Evolutionary conservation across 1,139 yeast species (phyloP).

Genomic region (Lodderomyces oxycetoniae): DNA sequence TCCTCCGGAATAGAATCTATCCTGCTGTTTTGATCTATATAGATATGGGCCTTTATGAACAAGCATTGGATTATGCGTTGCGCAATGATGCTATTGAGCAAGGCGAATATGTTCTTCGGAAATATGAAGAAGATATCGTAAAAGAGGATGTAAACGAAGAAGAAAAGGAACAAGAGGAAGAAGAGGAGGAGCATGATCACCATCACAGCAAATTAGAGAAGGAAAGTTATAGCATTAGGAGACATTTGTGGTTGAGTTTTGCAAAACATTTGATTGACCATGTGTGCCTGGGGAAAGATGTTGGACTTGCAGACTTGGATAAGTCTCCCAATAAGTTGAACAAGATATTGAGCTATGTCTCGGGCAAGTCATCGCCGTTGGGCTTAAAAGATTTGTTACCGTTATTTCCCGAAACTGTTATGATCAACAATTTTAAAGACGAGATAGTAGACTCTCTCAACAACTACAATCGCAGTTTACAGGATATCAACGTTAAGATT

Average conservation of each 20-base stretch:
- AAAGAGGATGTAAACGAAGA: conserved; percentile 13
- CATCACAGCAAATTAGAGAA: conserved; percentile 29
- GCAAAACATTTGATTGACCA: conserved; percentile 54
- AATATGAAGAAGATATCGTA: conserved; percentile 31
- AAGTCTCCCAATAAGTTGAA: conserved; percentile 16
- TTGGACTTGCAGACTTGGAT: conserved; percentile 18
- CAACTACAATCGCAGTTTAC: conserved; percentile 61
- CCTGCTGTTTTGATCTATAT: conserved; percentile 69
- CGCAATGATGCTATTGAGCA: conserved; percentile 55
- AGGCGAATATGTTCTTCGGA: conserved; percentile 39
- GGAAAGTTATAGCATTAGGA: conserved; percentile 46
- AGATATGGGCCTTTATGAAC: conserved; percentile 64
- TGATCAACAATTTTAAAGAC: conserved; percentile 77
- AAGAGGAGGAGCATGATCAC: conserved; percentile 12
- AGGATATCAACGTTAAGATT: conserved; percentile 67
- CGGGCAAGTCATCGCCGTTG: conserved; percentile 25
- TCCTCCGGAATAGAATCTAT: conserved; percentile 51
- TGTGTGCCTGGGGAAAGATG: conserved; percentile 24
- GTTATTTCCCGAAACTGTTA: conserved; percentile 75
- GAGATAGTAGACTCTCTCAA: conserved; percentile 79
- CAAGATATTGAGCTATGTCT: conserved; percentile 24
- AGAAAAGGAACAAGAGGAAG: conserved; percentile 6
- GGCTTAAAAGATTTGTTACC: conserved; percentile 81
- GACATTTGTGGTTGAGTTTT: conserved; percentile 69
- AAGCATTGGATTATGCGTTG: conserved; percentile 74